A percentile compares a stretch with the other conserved stretches of the same genome.
phyloP scores from a whole-genome alignment of 331 rosid genomes.

The Spiraea crenata region DNA sequence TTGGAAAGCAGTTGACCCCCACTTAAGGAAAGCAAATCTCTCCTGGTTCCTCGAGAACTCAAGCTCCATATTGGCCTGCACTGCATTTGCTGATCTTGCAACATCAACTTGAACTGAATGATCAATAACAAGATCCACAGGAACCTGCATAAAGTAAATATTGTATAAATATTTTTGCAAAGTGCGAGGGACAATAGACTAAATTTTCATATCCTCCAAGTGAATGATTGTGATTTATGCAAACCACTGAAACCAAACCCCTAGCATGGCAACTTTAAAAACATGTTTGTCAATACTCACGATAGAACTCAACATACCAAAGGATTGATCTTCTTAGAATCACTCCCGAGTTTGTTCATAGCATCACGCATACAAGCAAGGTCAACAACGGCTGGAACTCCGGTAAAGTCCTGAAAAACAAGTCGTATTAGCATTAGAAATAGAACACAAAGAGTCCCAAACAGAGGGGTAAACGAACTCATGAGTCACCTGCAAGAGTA shows the following conservation, averaged over 20 bases:
- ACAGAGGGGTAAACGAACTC: conserved; percentile 1
- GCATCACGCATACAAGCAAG: conserved; percentile 97
- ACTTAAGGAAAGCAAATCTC: conserved; percentile 88
- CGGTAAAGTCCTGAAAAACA: conserved; percentile 73
- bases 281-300: not conserved
- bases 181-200: not conserved
- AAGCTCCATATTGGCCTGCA: conserved; percentile 89
- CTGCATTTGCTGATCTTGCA: conserved; percentile 77
- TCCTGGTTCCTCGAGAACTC: conserved; percentile 86
- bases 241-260: not conserved
- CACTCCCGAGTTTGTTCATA: conserved; percentile 89
- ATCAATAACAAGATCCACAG: conserved; percentile 91
- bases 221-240: not conserved
- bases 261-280: not conserved
- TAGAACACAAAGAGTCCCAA: not conserved
- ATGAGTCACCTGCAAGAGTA: conserved; percentile 73
- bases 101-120: conserved; percentile 96
- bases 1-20: conserved; percentile 91
- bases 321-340: conserved; percentile 87
- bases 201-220: conserved; percentile 7
- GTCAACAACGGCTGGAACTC: conserved; percentile 93
- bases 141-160: conserved; percentile 47
- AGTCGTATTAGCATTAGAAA: conserved; percentile 16
- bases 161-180: not conserved
- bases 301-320: conserved; percentile 47